A percentile compares a stretch with the other conserved stretches of the same genome.
phyloP scores from a whole-genome alignment of 345 rosid genomes.

The Eucalyptus camaldulensis region DNA sequence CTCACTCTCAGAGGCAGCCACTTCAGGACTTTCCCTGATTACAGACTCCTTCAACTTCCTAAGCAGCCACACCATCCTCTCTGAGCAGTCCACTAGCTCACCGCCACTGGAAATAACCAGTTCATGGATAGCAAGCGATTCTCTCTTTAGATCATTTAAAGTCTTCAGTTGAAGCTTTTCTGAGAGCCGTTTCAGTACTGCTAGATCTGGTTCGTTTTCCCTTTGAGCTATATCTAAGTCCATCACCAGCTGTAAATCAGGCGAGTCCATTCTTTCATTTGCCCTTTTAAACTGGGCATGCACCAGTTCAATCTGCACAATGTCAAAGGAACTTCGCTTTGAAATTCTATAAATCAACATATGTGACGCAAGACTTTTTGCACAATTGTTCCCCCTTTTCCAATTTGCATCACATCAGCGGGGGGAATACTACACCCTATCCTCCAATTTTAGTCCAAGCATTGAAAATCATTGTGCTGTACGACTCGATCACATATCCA shows the following conservation, averaged over 20 bases:
- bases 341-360: not conserved
- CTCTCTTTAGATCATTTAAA: conserved; percentile 64
- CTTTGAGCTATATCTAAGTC: conserved; percentile 50
- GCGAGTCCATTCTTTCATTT: conserved; percentile 40
- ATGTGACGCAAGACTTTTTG: not conserved
- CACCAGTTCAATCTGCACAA: conserved; percentile 64
- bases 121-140: conserved; percentile 73
- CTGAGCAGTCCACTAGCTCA: conserved; percentile 44
- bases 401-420: not conserved
- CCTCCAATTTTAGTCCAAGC: not conserved
- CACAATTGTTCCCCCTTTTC: not conserved
- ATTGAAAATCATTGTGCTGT: not conserved
- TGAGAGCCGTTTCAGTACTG: conserved; percentile 50
- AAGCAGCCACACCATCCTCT: conserved; percentile 56
- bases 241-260: conserved; percentile 54
- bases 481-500: not conserved
- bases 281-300: conserved; percentile 88
- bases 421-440: not conserved
- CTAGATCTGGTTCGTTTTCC: conserved; percentile 51
- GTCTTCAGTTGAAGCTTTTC: conserved; percentile 77
- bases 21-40: conserved; percentile 41
- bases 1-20: conserved; percentile 30
- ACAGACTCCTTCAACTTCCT: conserved; percentile 57
- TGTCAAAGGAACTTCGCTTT: not conserved
- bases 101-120: conserved; percentile 51